phyloP scores from a whole-genome alignment of 2,329 filamentous ascomycete genomes.

The Purpureocillium takamizusanense region DNA sequence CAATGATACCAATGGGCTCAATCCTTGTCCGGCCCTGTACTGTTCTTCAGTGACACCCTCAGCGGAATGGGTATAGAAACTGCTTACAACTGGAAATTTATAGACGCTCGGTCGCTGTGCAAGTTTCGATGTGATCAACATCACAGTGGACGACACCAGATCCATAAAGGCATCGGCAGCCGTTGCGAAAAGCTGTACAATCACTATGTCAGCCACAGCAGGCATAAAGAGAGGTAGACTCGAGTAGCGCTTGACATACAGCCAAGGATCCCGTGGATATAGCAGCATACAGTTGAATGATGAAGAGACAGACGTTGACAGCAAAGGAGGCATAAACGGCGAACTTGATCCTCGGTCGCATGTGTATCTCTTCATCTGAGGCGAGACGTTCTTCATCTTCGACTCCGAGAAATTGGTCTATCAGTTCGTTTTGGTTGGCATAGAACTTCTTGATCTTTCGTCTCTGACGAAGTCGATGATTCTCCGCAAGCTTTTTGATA shows the following conservation, averaged over 20 bases:
- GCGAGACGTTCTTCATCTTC: conserved; percentile 1
- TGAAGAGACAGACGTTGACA: conserved; percentile 1
- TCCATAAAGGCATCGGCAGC: conserved; percentile 59
- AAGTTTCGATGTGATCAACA: conserved; percentile 50
- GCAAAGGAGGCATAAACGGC: background rate
- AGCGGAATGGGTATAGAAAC: conserved; percentile 10
- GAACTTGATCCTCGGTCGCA: background rate
- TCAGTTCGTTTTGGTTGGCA: background rate
- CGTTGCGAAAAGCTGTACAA: conserved; percentile 46
- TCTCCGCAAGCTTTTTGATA: no score
- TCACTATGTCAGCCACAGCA: background rate
- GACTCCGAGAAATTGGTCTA: background rate
- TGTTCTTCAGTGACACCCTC: conserved; percentile 4
- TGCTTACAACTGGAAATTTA: conserved; percentile 47
- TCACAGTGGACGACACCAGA: conserved; percentile 53
- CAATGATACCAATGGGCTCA: conserved; percentile 56
- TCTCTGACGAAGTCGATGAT: no score
- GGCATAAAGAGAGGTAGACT: background rate
- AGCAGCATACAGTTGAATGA: conserved; percentile 1
- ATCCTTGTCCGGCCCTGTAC: conserved; percentile 47
- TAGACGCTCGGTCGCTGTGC: conserved; percentile 51
- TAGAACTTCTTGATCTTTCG: background rate
- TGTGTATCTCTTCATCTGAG: background rate
- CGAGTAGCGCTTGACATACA: background rate
- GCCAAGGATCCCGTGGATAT: conserved; percentile 1